Base-by-base conservation (phyloP, 306 rosid species). In the Neltuma alba region DNA sequence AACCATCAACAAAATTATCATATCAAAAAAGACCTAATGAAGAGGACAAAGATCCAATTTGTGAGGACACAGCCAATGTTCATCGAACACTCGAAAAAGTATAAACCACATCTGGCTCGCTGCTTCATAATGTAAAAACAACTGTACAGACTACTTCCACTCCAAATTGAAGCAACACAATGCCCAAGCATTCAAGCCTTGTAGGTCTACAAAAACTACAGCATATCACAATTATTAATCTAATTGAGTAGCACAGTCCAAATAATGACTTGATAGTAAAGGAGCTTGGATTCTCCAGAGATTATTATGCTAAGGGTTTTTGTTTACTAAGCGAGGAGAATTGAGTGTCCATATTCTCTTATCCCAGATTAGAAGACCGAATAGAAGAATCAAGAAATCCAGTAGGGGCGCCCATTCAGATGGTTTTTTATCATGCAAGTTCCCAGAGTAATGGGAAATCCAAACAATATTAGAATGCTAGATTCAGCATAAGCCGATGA, bases 301-400 rank as follows among this genome's bases (percentile, higher is more conserved):
- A 11, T 57, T 25, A 18, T 57, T 57, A 25, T 27, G 30, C 63
- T 9, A 25, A 14, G 37, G 37, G 20, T 28, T 28, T 60, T 60
- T 60, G n/a, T 28, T 27, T 5, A 28, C 14, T 60, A 11, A 28
- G 66, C 6, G 16, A 27, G 20, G 37, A 60, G 36, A 28, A 28
- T 60, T 28, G 7, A 27, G 66, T 13, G 66, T 4, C 20, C n/a
- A 14, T 2, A 60, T 28, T 28, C 37, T 60, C 66, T 15, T 60
- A 20, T 60, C 66, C 66, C 66, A 60, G 37, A 60, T 27, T 60
- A 60, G n/a, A 66, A 66, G 31, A 36, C 70, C 36, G 45, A 9
- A 64, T 18, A 64, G 45, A 28, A 34, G 45, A 66, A 37, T 64
- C 28, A 64, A 36, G 42, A 64, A 36, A 64, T 36, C 70, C 70